These are phyloP conservation scores for Daldinia vernicosa DNA, from an alignment of 495 filamentous ascomycete genomes.

Conservation along the genomic window DNA sequence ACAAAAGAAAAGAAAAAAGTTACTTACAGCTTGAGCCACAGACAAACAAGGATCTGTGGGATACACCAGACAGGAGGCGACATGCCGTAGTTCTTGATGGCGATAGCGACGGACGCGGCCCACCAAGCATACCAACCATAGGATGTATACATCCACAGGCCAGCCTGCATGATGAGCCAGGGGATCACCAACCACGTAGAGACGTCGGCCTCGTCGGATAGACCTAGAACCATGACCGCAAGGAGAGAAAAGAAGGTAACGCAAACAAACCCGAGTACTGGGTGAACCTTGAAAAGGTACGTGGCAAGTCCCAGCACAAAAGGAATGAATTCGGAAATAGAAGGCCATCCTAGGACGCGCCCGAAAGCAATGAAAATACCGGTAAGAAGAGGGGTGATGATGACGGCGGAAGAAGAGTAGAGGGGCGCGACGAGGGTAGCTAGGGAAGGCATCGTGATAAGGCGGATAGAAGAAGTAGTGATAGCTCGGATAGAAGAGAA, in stretches of 20 bases:
- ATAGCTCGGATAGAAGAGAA: not conserved
- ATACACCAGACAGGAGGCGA: not conserved
- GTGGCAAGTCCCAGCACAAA: not conserved
- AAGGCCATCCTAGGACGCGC: not conserved
- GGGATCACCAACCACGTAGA: constrained; percentile 2
- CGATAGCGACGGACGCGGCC: not conserved
- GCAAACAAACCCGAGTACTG: not conserved
- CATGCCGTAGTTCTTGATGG: constrained; percentile 2
- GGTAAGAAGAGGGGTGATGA: not conserved
- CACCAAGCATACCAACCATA: constrained; percentile 22
- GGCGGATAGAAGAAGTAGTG: not conserved
- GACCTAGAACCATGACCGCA: not conserved
- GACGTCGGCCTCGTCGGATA: not conserved
- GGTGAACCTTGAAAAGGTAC: constrained; percentile 12
- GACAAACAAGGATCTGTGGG: not conserved
- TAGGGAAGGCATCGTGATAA: not conserved
- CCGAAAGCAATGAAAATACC: not conserved
- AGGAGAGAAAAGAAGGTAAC: not conserved
- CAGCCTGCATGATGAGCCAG: constrained; percentile 6
- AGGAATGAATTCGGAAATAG: not conserved
- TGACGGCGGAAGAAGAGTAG: constrained; percentile 1
- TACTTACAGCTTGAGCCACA: constrained; percentile 17
- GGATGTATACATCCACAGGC: constrained; percentile 12
- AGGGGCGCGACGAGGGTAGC: not conserved
- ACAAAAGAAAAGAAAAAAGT: not conserved